These are phyloP conservation scores for Wickerhamomyces chambardii DNA, from an alignment of 805 yeast species.

Conservation along the genomic window DNA sequence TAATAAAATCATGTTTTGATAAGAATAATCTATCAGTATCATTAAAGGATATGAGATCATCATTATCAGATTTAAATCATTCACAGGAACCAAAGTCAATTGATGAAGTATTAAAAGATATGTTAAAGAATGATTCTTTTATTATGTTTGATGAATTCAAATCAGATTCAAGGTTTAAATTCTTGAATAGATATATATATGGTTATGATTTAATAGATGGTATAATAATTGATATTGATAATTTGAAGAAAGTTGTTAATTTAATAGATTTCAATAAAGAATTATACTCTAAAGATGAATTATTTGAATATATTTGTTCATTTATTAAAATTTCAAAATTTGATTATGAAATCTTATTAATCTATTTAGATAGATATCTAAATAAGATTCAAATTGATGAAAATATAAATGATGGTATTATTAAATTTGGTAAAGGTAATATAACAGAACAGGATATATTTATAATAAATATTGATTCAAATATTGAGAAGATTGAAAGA, in stretches of 20 bases:
- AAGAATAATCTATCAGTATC: slow-evolving; percentile 1
- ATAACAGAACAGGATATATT: slow-evolving; percentile 25
- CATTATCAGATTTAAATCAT: slow-evolving; percentile 16
- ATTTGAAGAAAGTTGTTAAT: slow-evolving; percentile 8
- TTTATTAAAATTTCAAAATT: slow-evolving; percentile 5
- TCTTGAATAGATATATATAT: slow-evolving; percentile 14
- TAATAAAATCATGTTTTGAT: slow-evolving; percentile 12
- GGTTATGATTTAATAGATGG: slow-evolving; percentile 10
- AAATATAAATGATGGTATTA: slow-evolving; percentile 7
- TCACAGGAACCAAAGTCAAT: slow-evolving; percentile 27
- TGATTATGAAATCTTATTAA: slow-evolving; percentile 13
- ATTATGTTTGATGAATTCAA: slow-evolving; percentile 17
- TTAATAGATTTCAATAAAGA: slow-evolving; percentile 3
- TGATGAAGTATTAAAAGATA: slow-evolving; percentile 23
- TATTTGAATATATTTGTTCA: slow-evolving; percentile 4
- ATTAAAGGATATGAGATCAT: slow-evolving; percentile 10
- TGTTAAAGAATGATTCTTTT: slow-evolving; percentile 19
- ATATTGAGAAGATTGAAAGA: slow-evolving; percentile 12
- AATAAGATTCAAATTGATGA: slow-evolving; percentile 7
- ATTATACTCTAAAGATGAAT: slow-evolving; percentile 5
- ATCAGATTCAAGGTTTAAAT: slow-evolving; percentile 14
- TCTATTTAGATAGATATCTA: slow-evolving; percentile 12
- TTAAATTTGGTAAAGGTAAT: slow-evolving; percentile 9
- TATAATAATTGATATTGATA: slow-evolving; percentile 10
- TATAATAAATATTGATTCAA: slow-evolving; percentile 22